phyloP scores from a whole-genome alignment of 2,329 filamentous ascomycete genomes.

The Mycosphaerella sp. region DNA sequence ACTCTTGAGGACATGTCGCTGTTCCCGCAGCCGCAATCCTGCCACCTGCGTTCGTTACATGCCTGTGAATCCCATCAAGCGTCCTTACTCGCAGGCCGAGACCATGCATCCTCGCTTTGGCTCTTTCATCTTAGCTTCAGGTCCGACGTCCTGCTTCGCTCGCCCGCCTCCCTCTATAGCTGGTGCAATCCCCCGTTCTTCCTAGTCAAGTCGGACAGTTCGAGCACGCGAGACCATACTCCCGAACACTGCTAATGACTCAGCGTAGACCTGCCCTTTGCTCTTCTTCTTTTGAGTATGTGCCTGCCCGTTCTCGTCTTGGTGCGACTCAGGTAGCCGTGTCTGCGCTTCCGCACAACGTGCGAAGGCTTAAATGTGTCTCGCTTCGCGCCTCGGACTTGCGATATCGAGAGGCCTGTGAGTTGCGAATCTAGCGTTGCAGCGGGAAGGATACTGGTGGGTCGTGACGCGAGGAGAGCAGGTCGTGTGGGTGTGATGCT shows the following conservation, averaged over 20 bases:
- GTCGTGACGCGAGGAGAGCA: conserved; percentile 6
- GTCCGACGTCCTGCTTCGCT: too few relatives aligned
- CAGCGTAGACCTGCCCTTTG: conserved; percentile 48
- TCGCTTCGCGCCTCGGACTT: conserved; percentile 45
- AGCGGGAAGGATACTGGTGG: conserved; percentile 10
- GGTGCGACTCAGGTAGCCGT: conserved; percentile 53
- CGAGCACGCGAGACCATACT: background rate
- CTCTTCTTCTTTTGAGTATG: conserved; percentile 48
- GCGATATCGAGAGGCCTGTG: conserved; percentile 31
- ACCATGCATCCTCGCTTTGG: too few relatives aligned
- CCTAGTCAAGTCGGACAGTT: background rate
- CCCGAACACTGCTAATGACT: conserved; percentile 41
- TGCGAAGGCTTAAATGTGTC: conserved; percentile 56
- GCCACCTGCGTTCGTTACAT: too few relatives aligned
- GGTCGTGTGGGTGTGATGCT: conserved; percentile 17
- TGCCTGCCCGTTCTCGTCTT: conserved; percentile 49
- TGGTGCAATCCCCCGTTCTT: background rate
- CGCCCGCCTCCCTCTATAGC: background rate
- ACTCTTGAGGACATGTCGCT: too few relatives aligned
- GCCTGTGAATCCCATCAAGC: too few relatives aligned
- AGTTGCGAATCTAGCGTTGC: background rate
- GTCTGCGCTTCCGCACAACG: conserved; percentile 54
- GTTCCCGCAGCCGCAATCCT: too few relatives aligned
- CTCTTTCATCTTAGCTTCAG: too few relatives aligned
- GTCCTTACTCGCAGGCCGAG: too few relatives aligned